phyloP scores from a whole-genome alignment of 2,329 filamentous ascomycete species.

The Cytospora leucostoma region DNA sequence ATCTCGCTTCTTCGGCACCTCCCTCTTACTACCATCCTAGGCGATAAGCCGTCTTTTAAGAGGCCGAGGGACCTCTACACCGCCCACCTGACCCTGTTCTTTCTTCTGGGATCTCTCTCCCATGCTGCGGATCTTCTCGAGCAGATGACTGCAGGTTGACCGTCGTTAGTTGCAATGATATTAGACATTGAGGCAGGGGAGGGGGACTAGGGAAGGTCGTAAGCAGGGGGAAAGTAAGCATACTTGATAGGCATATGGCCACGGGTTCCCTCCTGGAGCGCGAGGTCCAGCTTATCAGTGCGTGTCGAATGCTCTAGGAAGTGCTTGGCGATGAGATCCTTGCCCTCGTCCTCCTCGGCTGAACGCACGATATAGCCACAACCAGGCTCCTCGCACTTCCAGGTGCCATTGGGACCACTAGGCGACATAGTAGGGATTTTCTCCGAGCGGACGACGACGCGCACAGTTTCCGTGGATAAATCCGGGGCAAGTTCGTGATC shows the following conservation, averaged over 20 bases:
- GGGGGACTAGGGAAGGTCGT: not conserved
- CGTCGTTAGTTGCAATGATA: constrained; percentile 34
- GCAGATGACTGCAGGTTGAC: constrained; percentile 48
- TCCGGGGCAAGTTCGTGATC: constrained; percentile 31
- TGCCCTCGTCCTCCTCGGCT: constrained; percentile 57
- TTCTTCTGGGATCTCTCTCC: constrained; percentile 42
- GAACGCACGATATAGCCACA: constrained; percentile 66
- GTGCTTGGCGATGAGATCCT: constrained; percentile 61
- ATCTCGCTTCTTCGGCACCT: not conserved
- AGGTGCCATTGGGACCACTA: constrained; percentile 62
- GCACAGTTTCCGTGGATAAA: constrained; percentile 36
- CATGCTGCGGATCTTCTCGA: constrained; percentile 55
- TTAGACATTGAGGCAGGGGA: not conserved
- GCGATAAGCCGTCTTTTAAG: constrained; percentile 50
- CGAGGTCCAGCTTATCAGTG: constrained; percentile 51
- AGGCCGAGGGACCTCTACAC: constrained; percentile 41
- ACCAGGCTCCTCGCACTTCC: constrained; percentile 65
- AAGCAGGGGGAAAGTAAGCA: constrained; percentile 39
- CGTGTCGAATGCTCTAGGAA: constrained; percentile 61
- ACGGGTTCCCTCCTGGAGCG: constrained; percentile 57
- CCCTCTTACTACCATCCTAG: constrained; percentile 28
- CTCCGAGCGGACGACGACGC: constrained; percentile 52
- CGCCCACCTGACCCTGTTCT: constrained; percentile 39
- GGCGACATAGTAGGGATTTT: constrained; percentile 51
- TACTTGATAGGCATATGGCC: constrained; percentile 61